Base-by-base conservation (phyloP, 2,329 filamentous ascomycete genomes). In the Clonostachys rosea region DNA sequence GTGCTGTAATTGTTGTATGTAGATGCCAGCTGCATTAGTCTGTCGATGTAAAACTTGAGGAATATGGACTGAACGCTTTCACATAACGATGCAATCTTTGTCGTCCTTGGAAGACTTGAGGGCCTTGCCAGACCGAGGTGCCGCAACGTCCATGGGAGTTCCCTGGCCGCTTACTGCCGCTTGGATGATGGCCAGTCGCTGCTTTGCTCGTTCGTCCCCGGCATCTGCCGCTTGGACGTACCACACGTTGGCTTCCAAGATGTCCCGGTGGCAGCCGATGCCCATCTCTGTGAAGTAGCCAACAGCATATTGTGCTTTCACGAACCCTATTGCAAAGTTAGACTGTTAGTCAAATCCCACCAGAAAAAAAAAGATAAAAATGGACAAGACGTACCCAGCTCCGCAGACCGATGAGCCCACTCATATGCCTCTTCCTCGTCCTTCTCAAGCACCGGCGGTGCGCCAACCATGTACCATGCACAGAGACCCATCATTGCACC, bases 271-370 rank as follows among this genome's bases (percentile, higher is more conserved):
- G 65, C 91, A 96, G 44, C 94, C 94, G 57, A 99, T 96, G 52
- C 94, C 94, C 89, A 95, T 96, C 66, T 99, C 94, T 6, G 91
- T 96, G 64, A 99, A 99, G 68, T 96, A 97, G 41, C 91, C 94
- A 18, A 96, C 83, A 0, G 94, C 90, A 58, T 97, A 99, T 64
- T 96, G 84, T n/a, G 94, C 94, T 57, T 83, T 83, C 52, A 79
- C 76, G 50, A 74, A 79, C 44, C 82, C 86, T 89, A 53, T 3
- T 13, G n/a, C 5, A 42, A 24, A 40, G 12, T 30, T 30, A 30
- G 24, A 30, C 24, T 9, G 42, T 45, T 30, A 36, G 36, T 18
- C 36, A 40, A 14, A 16, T 30, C 17, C 44, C 6, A 20, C 17
- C 12, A 33, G 10, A 43, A 14, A 45, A 30, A 30, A 34, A 13